Base-by-base conservation (phyloP, 1,284 basidiomycete genomes). In the Ustilago trichophora region DNA sequence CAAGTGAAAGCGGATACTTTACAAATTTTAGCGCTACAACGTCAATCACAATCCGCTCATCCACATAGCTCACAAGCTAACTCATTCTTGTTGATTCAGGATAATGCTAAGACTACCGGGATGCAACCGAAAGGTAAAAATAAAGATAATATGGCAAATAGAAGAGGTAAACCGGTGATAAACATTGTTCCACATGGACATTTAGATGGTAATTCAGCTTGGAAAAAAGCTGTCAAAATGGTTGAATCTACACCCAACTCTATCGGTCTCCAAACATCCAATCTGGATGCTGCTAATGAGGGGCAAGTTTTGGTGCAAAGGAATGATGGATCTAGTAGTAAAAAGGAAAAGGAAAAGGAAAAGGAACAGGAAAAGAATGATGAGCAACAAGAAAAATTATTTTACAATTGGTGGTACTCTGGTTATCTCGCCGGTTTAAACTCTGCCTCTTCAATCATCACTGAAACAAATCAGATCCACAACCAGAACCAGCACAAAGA, bases 211-310 rank as follows among this genome's bases (percentile, higher is more conserved):
- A 68, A 68, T 32, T 9, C 3, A 0, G 60, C 66, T 1, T 69
- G 66, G 66, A 49, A 46, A 24, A 59, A 53, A 16, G 66, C 66
- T 0, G 32, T 64, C 11, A 52, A 53, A 11, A 59, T 49, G 3
- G 66, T 69, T 6, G 36, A 53, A n/a, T 24, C 45, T 2, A 69
- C 66, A 1, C 49, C 52, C 2, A 69, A 69, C 43, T 12, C 9
- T 0, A 33, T 69, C 12, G 66, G 55, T 7, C 4, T 27, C 4
- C 11, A 11, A 6, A n/a, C n/a, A n/a, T n/a, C n/a, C n/a, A n/a
- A n/a, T n/a, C n/a, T n/a, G n/a, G n/a, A n/a, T n/a, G n/a, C n/a
- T n/a, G n/a, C n/a, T n/a, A n/a, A n/a, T n/a, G n/a, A n/a, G n/a
- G n/a, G n/a, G n/a, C n/a, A n/a, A n/a, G n/a, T n/a, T n/a, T n/a